phyloP scores from a whole-genome alignment of 257 asterid genomes.

The Capsicum rhomboideum region DNA sequence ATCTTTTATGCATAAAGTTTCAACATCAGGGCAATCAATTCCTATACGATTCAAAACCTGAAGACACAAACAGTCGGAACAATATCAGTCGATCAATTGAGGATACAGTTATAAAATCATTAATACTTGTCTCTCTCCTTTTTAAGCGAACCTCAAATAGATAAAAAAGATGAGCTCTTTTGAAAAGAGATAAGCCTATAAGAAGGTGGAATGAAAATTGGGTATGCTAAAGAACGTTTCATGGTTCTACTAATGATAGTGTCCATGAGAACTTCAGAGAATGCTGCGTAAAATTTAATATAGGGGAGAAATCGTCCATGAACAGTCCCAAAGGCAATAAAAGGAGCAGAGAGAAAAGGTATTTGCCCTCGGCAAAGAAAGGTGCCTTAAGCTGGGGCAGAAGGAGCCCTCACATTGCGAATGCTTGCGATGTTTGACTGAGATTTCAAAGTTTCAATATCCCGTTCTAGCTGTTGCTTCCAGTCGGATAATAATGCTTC shows the following conservation, averaged over 20 bases:
- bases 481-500: conserved; percentile 66
- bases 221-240: conserved; percentile 3
- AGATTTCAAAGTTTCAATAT: conserved; percentile 76
- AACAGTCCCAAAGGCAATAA: neutral
- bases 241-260: neutral
- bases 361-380: neutral
- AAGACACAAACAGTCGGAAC: conserved; percentile 4
- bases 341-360: neutral
- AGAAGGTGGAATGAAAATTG: neutral
- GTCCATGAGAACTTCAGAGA: conserved; percentile 1
- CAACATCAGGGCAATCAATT: conserved; percentile 69
- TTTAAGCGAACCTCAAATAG: neutral
- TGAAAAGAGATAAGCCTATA: neutral
- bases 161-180: neutral
- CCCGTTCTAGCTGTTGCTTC: conserved; percentile 83
- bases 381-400: neutral
- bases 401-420: conserved; percentile 42
- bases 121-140: neutral
- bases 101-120: neutral
- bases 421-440: conserved; percentile 66
- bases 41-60: conserved; percentile 53
- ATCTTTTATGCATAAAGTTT: conserved; percentile 64
- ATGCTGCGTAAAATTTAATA: neutral
- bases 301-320: neutral
- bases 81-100: neutral